Percentiles rank a stretch among this genome's conserved stretches.
Conservation (phyloP, 2,329 filamentous ascomycete species). For the Botrytis pseudocinerea region DNA sequence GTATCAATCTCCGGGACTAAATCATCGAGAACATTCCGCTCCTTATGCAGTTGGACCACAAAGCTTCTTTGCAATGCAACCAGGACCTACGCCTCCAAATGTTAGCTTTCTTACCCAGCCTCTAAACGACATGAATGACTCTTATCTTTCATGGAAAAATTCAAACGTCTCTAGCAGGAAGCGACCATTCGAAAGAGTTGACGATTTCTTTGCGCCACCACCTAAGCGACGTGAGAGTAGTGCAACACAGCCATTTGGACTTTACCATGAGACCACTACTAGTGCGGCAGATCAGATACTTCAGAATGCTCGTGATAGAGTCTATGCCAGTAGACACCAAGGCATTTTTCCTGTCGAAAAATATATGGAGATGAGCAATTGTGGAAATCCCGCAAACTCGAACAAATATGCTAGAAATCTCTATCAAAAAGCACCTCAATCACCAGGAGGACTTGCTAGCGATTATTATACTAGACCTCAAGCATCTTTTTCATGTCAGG, state of each 20-base stretch:
- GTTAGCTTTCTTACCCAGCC: too few species aligned
- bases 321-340: neutral
- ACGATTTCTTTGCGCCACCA: neutral
- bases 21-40: neutral
- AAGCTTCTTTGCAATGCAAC: neutral
- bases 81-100: neutral
- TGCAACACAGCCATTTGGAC: neutral
- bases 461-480: neutral
- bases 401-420: neutral
- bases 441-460: neutral
- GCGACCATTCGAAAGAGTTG: neutral
- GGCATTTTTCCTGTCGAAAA: neutral
- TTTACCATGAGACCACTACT: neutral
- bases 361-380: neutral
- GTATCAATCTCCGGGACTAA: neutral
- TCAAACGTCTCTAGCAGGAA: neutral
- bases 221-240: neutral
- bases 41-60: neutral
- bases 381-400: neutral
- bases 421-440: neutral
- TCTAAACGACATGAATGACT: neutral
- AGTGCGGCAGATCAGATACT: neutral
- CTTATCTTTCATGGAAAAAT: neutral
- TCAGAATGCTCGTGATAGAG: neutral
- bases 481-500: neutral